Evolutionary conservation across 148 eudicot species (phyloP), one percentile per base, ranked within the genome.

Genomic region (Spergularia bocconei): DNA sequence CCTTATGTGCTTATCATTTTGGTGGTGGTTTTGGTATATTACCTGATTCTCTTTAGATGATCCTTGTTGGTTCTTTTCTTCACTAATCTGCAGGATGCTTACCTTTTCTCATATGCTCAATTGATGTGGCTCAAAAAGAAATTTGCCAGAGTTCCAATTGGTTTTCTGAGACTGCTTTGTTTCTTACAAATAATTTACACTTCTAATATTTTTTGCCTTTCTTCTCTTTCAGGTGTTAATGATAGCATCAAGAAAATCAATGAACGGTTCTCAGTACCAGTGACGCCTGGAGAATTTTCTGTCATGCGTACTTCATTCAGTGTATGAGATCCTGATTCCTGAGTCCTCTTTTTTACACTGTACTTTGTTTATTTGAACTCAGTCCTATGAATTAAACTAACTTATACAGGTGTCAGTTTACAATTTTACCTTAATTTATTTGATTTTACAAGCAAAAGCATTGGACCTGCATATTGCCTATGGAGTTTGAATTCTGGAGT

Each of bases 281-380:
- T 92, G 64, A 82, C 94, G 70, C 63, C 85, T 82, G 98, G 90
- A 56, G 98, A 95, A 82, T 95, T 92, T 88, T 83, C 96, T 72
- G 97, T 92, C 69, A 82, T 92, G 86, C 90, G 97, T 44, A 79
- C 93, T 36, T 89, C 97, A 75, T 90, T 90, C 84, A 87, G 85
- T 83, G 98, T 95, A 95, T 71, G 91, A 39, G 67, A 75, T 74
- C 44, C 56, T 41, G 23, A 25, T 73, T 74, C 44, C 51, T 29
- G 23, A 25, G 36, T 16, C n/a, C 74, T 56, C 68, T 69, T 52
- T 66, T 62, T 12, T 29, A 55, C 19, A 44, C 17, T 20, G 25
- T 63, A 23, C 19, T 64, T 13, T 20, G 19, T 67, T 15, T 2
- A 2, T 12, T 47, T 13, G 21, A 36, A 13, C n/a, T 63, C 39